Evolutionary conservation across 257 asterid species (phyloP), one percentile per base, ranked within the genome.

Genomic region (Cordia subcordata): DNA sequence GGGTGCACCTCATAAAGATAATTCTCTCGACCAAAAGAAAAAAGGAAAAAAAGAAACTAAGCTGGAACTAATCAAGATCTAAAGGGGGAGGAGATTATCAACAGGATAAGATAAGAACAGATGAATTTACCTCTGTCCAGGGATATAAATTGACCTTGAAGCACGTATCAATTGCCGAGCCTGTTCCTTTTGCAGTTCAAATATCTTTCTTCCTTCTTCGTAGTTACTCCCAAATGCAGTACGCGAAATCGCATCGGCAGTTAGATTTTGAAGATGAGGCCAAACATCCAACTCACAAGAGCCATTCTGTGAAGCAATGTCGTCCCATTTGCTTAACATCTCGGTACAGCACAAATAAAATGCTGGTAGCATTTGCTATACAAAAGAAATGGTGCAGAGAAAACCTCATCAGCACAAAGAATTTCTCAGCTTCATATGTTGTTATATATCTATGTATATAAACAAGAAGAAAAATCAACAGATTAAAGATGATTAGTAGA

Each of bases 291-390:
- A 23, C 11, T 64, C 69, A 32, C 21, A 64, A 15, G 49, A 55
- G 45, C 62, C 57, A 39, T 64, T 10, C 6, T 10, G 14, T 21
- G 38, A 55, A 44, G 17, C 20, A 16, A n/a, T 55, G 10, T 64
- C 21, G 13, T 55, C 61, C 68, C 68, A 63, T 27, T 54, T 54
- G 22, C 23, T 54, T 53, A 67, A 1, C 73, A 61, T 60, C 12
- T 68, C 73, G 11, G 8, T 1, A 12, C 57, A 53, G 21, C 73
- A 17, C 42, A 47, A 16, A 27, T 44, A 40, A 20, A 68, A 47
- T 9, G 70, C 63, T 10, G 70, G 70, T 12, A 54, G n/a, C 63
- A 68, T 61, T 32, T 19, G 52, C 73, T 61, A 11, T 19, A 14
- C 27, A 19, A 0, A 15, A n/a, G 8, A 47, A 47, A 4, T n/a